These are phyloP conservation scores for Halophytophthora batemanensis DNA, from an alignment of 352 stramenopile species.

Conservation along the genomic window DNA sequence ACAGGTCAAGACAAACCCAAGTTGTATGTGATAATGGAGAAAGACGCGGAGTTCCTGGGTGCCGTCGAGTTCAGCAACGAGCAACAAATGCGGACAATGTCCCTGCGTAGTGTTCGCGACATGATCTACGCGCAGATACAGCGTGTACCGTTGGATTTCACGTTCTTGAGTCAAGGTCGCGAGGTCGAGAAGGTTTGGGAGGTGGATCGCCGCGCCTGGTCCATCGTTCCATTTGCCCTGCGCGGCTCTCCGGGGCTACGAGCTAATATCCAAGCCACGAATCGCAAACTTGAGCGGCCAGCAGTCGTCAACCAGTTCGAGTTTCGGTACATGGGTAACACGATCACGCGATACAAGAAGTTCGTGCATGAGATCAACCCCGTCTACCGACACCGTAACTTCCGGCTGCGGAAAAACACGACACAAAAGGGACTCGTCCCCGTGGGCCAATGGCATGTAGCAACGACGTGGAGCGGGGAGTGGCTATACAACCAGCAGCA, in stretches of 20 bases:
- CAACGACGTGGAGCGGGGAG: constrained; percentile 57
- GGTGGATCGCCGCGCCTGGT: constrained; percentile 49
- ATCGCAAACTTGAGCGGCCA: constrained; percentile 38
- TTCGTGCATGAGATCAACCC: constrained; percentile 46
- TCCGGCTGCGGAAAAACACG: constrained; percentile 22
- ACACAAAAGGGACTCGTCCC: constrained; percentile 25
- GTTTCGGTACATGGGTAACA: constrained; percentile 63
- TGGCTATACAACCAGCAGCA: constrained; percentile 51
- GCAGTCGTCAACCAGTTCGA: constrained; percentile 36
- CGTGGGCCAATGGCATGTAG: constrained; percentile 41
- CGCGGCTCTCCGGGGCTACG: constrained; percentile 49
- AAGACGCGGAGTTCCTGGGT: constrained; percentile 55
- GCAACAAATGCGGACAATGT: constrained; percentile 48
- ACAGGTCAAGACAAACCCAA: constrained; percentile 66
- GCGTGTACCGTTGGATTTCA: constrained; percentile 38
- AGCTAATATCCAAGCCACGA: constrained; percentile 26
- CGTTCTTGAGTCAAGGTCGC: constrained; percentile 51
- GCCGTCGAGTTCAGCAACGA: constrained; percentile 54
- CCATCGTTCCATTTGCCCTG: constrained; percentile 56
- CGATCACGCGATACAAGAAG: constrained; percentile 62
- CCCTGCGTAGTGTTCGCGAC: constrained; percentile 44
- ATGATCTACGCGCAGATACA: constrained; percentile 42
- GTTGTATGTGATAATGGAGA: constrained; percentile 62
- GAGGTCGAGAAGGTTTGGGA: constrained; percentile 53
- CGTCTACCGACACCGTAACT: constrained; percentile 46